These are phyloP conservation scores for Canna indica DNA, from an alignment of 176 grass and related monocot species.

Conservation along the genomic window DNA sequence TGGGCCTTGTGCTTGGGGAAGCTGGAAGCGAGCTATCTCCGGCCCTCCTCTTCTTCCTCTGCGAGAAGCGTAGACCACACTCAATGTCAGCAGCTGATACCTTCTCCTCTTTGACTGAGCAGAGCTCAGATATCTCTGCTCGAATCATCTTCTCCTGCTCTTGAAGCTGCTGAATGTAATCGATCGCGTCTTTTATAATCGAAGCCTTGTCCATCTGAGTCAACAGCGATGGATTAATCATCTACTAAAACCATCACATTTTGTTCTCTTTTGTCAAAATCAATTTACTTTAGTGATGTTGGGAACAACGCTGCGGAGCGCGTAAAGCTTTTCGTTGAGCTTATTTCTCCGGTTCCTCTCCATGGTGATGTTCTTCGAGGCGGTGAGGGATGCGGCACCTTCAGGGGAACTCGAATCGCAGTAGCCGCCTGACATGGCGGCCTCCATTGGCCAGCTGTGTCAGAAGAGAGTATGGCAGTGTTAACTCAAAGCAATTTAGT, in stretches of 20 bases:
- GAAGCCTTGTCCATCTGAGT: slow-evolving; percentile 93
- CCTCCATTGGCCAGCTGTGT: neutral
- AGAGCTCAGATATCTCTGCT: slow-evolving; percentile 32
- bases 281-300: slow-evolving; percentile 15
- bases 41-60: slow-evolving; percentile 29
- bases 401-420: neutral
- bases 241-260: neutral
- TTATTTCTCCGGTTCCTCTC: slow-evolving; percentile 14
- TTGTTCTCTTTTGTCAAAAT: neutral
- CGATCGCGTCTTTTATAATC: slow-evolving; percentile 83
- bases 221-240: neutral
- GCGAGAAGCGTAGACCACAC: neutral
- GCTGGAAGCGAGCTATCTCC: neutral
- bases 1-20: neutral
- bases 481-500: neutral
- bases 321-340: slow-evolving; percentile 14
- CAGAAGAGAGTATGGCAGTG: neutral
- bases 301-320: slow-evolving; percentile 10
- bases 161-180: slow-evolving; percentile 70
- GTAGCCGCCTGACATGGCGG: neutral
- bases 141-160: slow-evolving; percentile 49
- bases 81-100: neutral
- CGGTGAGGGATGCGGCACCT: neutral
- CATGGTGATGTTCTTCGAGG: neutral
- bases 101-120: slow-evolving; percentile 5